Conservation (phyloP, 2,329 filamentous ascomycete genomes). For the Lithohypha guttulata region DNA sequence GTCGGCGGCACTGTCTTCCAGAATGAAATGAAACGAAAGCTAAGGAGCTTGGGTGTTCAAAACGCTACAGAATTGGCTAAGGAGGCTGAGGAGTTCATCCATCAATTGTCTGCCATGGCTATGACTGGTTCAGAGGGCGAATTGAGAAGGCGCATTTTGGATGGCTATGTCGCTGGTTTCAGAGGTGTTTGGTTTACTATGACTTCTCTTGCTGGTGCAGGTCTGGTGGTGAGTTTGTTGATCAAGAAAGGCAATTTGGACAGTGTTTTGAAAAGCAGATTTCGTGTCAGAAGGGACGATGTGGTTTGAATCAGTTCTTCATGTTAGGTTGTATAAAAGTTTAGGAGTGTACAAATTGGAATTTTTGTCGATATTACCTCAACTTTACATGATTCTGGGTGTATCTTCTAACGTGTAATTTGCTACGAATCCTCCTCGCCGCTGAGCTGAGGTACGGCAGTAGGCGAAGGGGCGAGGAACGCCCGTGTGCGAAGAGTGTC, state of each 20-base stretch:
- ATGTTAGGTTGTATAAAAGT: no score
- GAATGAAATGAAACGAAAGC: constrained; percentile 28
- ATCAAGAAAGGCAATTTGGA: constrained; percentile 9
- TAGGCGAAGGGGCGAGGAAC: no score
- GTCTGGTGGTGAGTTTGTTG: constrained; percentile 9
- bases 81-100: constrained; percentile 14
- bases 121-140: neutral
- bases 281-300: neutral
- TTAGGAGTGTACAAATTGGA: no score
- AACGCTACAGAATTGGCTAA: constrained; percentile 7
- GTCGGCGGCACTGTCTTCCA: constrained; percentile 32
- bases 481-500: no score
- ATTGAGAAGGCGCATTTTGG: constrained; percentile 5
- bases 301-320: neutral
- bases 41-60: constrained; percentile 16
- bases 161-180: constrained; percentile 8
- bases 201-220: constrained; percentile 8
- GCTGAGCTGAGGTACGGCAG: no score
- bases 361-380: no score
- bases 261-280: constrained; percentile 6
- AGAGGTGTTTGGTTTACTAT: constrained; percentile 10
- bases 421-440: no score
- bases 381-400: no score
- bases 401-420: no score
- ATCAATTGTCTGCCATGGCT: neutral